Base-by-base conservation (phyloP, 768 basidiomycete genomes). In the Tricholomella constricta region DNA sequence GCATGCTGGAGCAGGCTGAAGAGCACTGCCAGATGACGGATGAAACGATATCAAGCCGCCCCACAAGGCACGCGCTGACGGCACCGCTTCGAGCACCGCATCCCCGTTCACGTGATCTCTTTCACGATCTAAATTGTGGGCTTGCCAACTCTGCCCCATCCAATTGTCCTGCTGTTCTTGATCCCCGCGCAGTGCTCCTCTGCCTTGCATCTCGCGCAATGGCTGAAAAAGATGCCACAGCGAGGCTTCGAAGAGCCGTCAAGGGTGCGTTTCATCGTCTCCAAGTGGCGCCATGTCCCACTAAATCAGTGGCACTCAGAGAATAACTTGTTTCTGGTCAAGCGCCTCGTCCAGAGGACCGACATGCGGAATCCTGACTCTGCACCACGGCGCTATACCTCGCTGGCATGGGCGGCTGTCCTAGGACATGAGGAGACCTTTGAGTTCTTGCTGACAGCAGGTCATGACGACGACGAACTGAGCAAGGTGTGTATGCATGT, bases 331-430 rank as follows among this genome's bases (percentile, higher is more conserved):
- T 88, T 94, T 61, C 84, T 96, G 56, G 91, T 97, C 64, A 89
- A 86, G 73, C 82, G 95, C 31, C 85, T 98, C 59, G 79, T 93
- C 49, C 84, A 90, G 69, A 76, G 88, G 61, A 88, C 88, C 8
- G 94, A 97, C 64, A 84, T 97, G 78, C 84, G 95, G 19, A 98
- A 98, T 71, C 85, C 92, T 8, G 95, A 98, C 71, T 78, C 86
- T 10, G 80, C 78, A 14, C 74, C 83, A 20, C 82, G 81, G 58
- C 81, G 91, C 7, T 88, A 88, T 65, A 97, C 95, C 0, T 94
- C 91, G 11, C 70, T 98, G 8, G 91, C 93, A 4, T 98, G 93
- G 94, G 85, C 94, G 2, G 94, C 94, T 19, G 82, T 89, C 0
- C 81, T 91, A 34, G 93, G 91, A 0, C 85, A 91, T 55, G 88